These are phyloP conservation scores for Elaeis guineensis DNA, from an alignment of 176 grass and related monocot genomes.

Conservation along the genomic window DNA sequence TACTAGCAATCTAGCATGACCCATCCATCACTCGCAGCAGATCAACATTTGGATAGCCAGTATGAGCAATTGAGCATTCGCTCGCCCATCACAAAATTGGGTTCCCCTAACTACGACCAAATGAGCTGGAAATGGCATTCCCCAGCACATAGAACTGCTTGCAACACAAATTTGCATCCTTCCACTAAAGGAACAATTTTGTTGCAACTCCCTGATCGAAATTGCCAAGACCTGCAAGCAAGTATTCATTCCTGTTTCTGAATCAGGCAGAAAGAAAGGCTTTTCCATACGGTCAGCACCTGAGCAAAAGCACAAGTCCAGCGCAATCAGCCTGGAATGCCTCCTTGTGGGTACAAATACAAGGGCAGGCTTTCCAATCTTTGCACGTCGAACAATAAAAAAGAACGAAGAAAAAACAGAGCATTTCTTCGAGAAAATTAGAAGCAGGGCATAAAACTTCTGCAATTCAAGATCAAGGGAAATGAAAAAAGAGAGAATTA, in stretches of 20 bases:
- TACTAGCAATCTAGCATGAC: slow-evolving; percentile 50
- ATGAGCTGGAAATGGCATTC: slow-evolving; percentile 76
- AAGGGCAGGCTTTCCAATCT: slow-evolving; percentile 65
- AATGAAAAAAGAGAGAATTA: too few species aligned
- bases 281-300: slow-evolving; percentile 50
- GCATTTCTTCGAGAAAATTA: too few species aligned
- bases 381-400: slow-evolving; percentile 62
- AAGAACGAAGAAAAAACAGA: too few species aligned
- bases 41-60: slow-evolving; percentile 89
- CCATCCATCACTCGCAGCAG: slow-evolving; percentile 99
- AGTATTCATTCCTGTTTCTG: slow-evolving; percentile 65
- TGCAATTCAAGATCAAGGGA: too few species aligned
- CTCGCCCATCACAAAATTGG: slow-evolving; percentile 86
- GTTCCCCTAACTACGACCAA: slow-evolving; percentile 93
- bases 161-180: slow-evolving; percentile 85
- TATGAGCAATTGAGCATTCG: slow-evolving; percentile 57
- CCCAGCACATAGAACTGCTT: slow-evolving; percentile 70
- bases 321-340: slow-evolving; percentile 69
- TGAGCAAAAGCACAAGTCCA: slow-evolving; percentile 72
- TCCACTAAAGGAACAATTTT: slow-evolving; percentile 61
- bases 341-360: slow-evolving; percentile 55
- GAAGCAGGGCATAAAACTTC: too few species aligned
- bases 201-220: slow-evolving; percentile 76
- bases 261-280: slow-evolving; percentile 54
- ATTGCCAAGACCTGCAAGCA: slow-evolving; percentile 67